Conservation (phyloP, 2,329 filamentous ascomycete genomes). For the Blumeria hordei region DNA sequence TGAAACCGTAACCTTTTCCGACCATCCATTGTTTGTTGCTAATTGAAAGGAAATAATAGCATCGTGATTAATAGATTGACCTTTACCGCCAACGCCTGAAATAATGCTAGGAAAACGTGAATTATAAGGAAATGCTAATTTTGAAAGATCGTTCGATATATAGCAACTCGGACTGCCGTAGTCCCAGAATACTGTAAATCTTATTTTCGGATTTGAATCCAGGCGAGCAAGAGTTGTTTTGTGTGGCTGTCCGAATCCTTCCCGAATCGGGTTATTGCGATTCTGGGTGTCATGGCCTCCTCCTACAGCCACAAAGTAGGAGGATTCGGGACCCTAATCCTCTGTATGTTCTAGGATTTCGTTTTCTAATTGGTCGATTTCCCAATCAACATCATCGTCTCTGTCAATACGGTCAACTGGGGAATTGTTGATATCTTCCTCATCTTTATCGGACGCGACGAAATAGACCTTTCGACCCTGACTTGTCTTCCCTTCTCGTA, state of each 20-base stretch:
- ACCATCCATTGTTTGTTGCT: neutral
- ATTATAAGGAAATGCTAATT: neutral
- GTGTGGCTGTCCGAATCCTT: neutral
- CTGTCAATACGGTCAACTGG: neutral
- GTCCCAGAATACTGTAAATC: neutral
- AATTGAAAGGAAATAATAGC: neutral
- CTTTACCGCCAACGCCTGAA: neutral
- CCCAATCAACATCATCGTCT: neutral
- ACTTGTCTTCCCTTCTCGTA: neutral
- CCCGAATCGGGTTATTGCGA: neutral
- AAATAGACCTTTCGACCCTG: neutral
- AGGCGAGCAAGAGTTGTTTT: neutral
- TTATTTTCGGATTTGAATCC: neutral
- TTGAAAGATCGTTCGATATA: neutral
- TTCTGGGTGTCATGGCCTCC: neutral
- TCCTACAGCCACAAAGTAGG: conserved; percentile 1
- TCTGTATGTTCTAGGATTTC: neutral
- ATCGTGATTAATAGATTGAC: neutral
- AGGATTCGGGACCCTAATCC: conserved; percentile 1
- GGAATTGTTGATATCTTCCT: neutral
- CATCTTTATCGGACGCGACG: neutral
- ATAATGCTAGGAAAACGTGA: neutral
- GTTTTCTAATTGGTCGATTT: neutral
- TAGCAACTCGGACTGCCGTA: neutral
- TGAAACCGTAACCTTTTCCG: neutral